A percentile compares a stretch with the other conserved stretches of the same genome.
Conservation (phyloP, 2,329 filamentous ascomycete species). For the Colletotrichum sp. region DNA sequence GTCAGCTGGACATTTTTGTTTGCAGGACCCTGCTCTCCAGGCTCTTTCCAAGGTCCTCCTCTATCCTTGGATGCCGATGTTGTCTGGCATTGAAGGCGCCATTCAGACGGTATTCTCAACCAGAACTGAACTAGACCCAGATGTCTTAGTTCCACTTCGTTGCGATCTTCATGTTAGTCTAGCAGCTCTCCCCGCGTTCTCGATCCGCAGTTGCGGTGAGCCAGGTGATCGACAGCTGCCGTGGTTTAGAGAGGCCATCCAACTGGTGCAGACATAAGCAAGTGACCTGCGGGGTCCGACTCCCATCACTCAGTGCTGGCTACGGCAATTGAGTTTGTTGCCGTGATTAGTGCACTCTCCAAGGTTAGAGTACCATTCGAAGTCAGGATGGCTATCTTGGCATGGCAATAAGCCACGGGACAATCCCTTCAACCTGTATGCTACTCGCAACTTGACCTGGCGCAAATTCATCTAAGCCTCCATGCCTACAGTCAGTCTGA, state of each 20-base stretch:
- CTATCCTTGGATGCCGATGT: not conserved
- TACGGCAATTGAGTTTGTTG: constrained; percentile 5
- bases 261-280: not conserved
- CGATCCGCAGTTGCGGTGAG: constrained; percentile 5
- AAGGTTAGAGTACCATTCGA: not conserved
- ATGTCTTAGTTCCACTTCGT: not conserved
- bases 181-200: not conserved
- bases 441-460: not conserved
- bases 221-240: not conserved
- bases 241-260: not conserved
- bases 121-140: not conserved
- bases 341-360: not conserved
- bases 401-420: not conserved
- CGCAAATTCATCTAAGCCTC: not conserved
- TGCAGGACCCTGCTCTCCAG: not conserved
- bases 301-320: not conserved
- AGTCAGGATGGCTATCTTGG: not conserved
- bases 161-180: not conserved
- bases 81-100: not conserved
- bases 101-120: not conserved
- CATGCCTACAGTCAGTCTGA: not conserved
- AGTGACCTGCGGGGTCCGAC: not conserved
- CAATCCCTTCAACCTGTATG: not conserved
- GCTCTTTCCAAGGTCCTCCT: not conserved
- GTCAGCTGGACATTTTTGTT: not conserved